These are phyloP conservation scores for Vicia faba DNA, from an alignment of 306 rosid genomes.

Conservation along the genomic window DNA sequence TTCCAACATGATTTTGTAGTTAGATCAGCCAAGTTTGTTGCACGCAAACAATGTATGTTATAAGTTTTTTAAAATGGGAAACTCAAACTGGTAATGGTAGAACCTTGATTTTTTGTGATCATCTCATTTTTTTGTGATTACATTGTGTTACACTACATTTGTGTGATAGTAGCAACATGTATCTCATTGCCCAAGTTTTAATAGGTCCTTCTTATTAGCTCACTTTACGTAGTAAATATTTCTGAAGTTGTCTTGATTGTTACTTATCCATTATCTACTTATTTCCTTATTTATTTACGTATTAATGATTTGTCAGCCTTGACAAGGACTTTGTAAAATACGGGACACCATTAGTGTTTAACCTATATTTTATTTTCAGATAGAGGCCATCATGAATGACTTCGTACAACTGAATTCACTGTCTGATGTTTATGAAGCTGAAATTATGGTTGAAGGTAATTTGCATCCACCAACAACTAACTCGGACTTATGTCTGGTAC, in stretches of 20 bases:
- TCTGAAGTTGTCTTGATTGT: neutral
- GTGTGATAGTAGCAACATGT: constrained; percentile 21
- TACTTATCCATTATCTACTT: neutral
- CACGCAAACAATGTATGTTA: constrained; percentile 78
- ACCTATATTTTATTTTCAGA: constrained; percentile 55
- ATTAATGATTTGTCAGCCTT: constrained; percentile 22
- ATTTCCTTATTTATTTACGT: constrained; percentile 4
- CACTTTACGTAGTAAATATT: neutral
- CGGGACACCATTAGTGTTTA: neutral
- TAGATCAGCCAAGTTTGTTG: constrained; percentile 96
- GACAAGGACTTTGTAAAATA: constrained; percentile 21
- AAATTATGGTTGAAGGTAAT: constrained; percentile 97
- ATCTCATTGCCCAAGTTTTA: constrained; percentile 42
- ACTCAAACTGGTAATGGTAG: neutral
- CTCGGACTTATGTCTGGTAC: constrained; percentile 30
- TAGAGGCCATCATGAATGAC: constrained; percentile 92
- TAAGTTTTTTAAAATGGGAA: neutral
- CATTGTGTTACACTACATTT: constrained; percentile 22
- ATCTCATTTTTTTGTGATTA: neutral
- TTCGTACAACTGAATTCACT: constrained; percentile 88
- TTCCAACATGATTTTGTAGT: constrained; percentile 58
- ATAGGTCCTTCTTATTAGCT: constrained; percentile 32
- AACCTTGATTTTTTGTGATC: constrained; percentile 14
- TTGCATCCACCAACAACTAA: constrained; percentile 24
- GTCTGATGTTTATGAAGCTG: constrained; percentile 77